Base-by-base conservation (phyloP, 164 flowering plant species). In the Warburgia ugandensis region DNA sequence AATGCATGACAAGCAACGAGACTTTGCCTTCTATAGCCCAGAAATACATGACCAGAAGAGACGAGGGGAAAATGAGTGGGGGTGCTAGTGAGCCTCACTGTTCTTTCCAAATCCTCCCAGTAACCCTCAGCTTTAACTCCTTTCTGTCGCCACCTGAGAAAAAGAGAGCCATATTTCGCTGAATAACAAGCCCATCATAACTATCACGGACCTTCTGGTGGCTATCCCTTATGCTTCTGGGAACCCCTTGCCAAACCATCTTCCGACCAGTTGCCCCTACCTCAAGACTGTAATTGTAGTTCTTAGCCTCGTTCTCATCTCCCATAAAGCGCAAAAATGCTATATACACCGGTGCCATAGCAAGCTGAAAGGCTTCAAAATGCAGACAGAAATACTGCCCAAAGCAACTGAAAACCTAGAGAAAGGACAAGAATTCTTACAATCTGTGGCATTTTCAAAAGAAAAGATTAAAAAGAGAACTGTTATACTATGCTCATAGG, bases 271-370 rank as follows among this genome's bases (percentile, higher is more conserved):
- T 79, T 5, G 65, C 77, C 11, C 79, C 84, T 32, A 79, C 81
- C 58, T 79, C 81, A 14, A 76, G 73, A 58, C 73, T 76, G 69
- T 79, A 79, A 51, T 67, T 64, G 47, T 63, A 79, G 38, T 72
- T 79, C 65, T 76, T 76, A 32, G 81, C 84, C 33, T 76, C 79
- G 16, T 52, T 64, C 29, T 79, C 81, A 21, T 74, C 77, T 6
- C 84, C 84, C 84, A 79, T 79, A 58, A 76, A 79, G 32, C 84
- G 67, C 54, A 79, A 48, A 61, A 76, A 78, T 10, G 84, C 81
- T 20, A 76, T 71, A 59, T 78, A 78, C 0, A 73, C 80, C 2
- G 81, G 80, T 8, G 77, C 72, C 66, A 74, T 68, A 3, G 77
- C 84, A 2, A 74, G 68, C 60, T 72, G 84, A 56, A 76, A 76